A percentile compares a stretch with the other conserved stretches of the same genome.
phyloP scores from a whole-genome alignment of 2,329 filamentous ascomycete species.

The Ramularia endophylla region DNA sequence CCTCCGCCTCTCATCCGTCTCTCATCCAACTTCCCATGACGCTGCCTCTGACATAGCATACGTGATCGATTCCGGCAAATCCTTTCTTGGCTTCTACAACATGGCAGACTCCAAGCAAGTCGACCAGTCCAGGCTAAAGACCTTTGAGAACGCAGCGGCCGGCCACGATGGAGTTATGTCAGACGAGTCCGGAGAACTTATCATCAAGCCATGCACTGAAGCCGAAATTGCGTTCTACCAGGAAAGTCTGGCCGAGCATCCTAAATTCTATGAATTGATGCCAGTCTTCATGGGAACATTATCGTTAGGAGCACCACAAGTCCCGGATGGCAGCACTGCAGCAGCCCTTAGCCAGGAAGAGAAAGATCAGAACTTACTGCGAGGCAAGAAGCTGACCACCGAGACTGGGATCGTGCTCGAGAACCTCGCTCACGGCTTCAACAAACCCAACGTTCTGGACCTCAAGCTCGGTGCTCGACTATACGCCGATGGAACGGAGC shows the following conservation, averaged over 20 bases:
- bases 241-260: conserved; percentile 57
- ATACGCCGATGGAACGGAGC: conserved; percentile 67
- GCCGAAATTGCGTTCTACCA: conserved; percentile 90
- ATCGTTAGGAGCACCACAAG: conserved; percentile 51
- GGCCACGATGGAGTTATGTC: conserved; percentile 88
- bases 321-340: conserved; percentile 14
- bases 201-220: conserved; percentile 89
- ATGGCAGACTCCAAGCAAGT: conserved; percentile 37
- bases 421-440: conserved; percentile 76
- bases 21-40: too few relatives aligned
- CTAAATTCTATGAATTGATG: conserved; percentile 72
- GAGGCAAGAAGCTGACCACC: conserved; percentile 63
- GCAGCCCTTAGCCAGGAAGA: conserved; percentile 23
- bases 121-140: conserved; percentile 55
- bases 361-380: conserved; percentile 39
- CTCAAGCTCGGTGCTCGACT: conserved; percentile 82
- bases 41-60: too few relatives aligned
- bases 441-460: conserved; percentile 82
- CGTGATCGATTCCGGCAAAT: too few relatives aligned
- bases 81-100: neutral
- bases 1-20: too few relatives aligned
- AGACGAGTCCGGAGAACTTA: conserved; percentile 73
- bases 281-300: conserved; percentile 80
- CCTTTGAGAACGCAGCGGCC: conserved; percentile 71
- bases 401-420: conserved; percentile 77